phyloP scores from a whole-genome alignment of 495 filamentous ascomycete species.

The Xylaria cubensis region DNA sequence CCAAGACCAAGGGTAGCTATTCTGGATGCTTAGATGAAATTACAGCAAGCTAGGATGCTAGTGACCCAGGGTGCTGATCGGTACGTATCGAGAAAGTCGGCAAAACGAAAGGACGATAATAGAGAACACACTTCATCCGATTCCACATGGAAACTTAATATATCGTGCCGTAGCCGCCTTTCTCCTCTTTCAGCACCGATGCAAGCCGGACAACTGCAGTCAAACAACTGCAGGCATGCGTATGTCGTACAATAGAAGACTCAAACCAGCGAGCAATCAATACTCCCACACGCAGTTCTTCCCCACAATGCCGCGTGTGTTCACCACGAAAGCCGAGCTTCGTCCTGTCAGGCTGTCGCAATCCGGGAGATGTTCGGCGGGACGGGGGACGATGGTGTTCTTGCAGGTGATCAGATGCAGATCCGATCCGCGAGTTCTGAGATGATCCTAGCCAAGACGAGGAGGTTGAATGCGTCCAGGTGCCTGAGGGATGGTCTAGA shows the following conservation, averaged over 20 bases:
- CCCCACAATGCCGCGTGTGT: conserved; percentile 13
- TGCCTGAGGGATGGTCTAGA: background rate
- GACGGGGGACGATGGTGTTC: background rate
- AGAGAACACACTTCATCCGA: background rate
- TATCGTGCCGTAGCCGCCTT: conserved; percentile 7
- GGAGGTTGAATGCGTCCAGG: background rate
- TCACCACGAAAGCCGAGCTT: conserved; percentile 11
- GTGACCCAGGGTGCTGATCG: conserved; percentile 12
- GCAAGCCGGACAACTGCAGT: conserved; percentile 15
- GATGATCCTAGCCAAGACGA: background rate
- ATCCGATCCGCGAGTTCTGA: conserved; percentile 21
- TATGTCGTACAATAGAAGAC: conserved; percentile 5
- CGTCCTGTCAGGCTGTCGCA: conserved; percentile 19
- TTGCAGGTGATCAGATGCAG: conserved; percentile 18
- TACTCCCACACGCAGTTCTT: background rate
- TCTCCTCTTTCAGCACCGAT: conserved; percentile 22
- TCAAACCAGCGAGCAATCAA: background rate
- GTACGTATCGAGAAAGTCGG: background rate
- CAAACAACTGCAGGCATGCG: conserved; percentile 21
- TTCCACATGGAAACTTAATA: conserved; percentile 4
- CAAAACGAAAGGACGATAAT: conserved; percentile 4
- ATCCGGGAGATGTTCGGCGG: conserved; percentile 15
- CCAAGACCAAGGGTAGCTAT: conserved; percentile 23
- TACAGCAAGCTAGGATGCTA: conserved; percentile 4
- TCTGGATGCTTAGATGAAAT: conserved; percentile 14